Base-by-base conservation (phyloP, 164 flowering plant species). In the Chimonanthus praecox region DNA sequence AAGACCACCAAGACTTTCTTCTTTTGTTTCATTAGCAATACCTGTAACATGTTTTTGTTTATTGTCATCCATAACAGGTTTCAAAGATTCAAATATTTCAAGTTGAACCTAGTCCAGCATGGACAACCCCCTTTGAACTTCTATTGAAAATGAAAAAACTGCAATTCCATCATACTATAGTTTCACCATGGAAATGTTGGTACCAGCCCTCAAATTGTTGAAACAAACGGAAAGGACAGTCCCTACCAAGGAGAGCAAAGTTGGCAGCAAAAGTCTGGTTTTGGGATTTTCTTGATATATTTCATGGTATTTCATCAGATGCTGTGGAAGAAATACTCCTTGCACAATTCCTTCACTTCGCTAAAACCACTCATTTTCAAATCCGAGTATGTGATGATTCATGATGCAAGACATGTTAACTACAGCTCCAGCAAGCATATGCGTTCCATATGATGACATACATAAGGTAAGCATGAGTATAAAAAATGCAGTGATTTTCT, bases 1-100 rank as follows among this genome's bases (percentile, higher is more conserved):
- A 78, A 87, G 72, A 15, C 86, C 83, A 61, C 88, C 91, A 49
- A 84, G 54, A 73, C 80, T 78, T 79, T 87, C 92, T 80, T 87
- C 90, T 71, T 78, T 73, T 4, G 73, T 49, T 43, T 85, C 74
- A 45, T 54, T 80, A 46, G 86, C 66, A 60, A 85, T 70, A 7
- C 86, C 86, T 82, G 79, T 58, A 47, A 13, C 58, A 18, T 68
- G 60, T 44, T 58, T 66, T 64, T 64, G 43, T 54, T 75, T 70
- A 78, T 6, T 68, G 46, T 2, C 44, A 66, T 68, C 33, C 61
- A 49, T 60, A 60, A 61, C 33, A 72, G 50, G 61, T 72, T 44
- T 68, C 75, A 72, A 72, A 67, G 50, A 11, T 66, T 46, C 20
- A n/a, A 66, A 48, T 44, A 44, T 48, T 10, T 11, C 68, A 45